A percentile compares a stretch with the other conserved stretches of the same genome.
These are phyloP conservation scores for Phalaenopsis equestris DNA, from an alignment of 106 monocot species.

Conservation along the genomic window DNA sequence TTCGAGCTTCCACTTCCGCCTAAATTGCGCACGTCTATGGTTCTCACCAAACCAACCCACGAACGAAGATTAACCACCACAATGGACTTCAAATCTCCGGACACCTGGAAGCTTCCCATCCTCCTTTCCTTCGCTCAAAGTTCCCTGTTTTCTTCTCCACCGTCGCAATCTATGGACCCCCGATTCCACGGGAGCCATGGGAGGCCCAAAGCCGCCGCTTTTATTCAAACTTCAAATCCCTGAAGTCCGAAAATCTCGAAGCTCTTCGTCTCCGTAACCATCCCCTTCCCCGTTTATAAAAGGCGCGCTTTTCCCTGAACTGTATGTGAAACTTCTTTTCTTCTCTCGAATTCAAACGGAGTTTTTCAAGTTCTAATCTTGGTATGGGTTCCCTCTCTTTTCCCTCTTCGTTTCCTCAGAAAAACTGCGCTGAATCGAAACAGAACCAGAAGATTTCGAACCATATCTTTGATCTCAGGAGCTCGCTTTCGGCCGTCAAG, in stretches of 20 bases:
- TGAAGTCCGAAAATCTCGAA: not conserved
- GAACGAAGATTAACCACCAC: not conserved
- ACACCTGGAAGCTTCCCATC: not conserved
- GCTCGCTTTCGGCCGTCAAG: slow-evolving; percentile 14
- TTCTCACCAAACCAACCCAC: not conserved
- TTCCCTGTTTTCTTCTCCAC: not conserved
- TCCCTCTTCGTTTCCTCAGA: not conserved
- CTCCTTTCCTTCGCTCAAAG: not conserved
- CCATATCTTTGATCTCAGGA: slow-evolving; percentile 4
- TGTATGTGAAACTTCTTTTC: not conserved
- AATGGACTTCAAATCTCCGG: not conserved
- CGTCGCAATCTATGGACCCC: not conserved
- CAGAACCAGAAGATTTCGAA: not conserved
- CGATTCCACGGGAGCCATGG: not conserved
- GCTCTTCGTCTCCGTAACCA: not conserved
- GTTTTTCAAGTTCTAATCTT: not conserved
- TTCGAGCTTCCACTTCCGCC: too few relatives aligned
- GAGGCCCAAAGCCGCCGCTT: slow-evolving; percentile 1
- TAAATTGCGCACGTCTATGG: too few relatives aligned
- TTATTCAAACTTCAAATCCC: slow-evolving; percentile 5
- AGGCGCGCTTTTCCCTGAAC: not conserved
- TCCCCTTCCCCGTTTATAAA: not conserved
- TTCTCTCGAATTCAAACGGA: not conserved
- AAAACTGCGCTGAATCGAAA: not conserved
- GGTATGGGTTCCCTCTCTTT: not conserved